phyloP scores from a whole-genome alignment of 1,284 basidiomycete genomes.

The Ganoderma lucidum region DNA sequence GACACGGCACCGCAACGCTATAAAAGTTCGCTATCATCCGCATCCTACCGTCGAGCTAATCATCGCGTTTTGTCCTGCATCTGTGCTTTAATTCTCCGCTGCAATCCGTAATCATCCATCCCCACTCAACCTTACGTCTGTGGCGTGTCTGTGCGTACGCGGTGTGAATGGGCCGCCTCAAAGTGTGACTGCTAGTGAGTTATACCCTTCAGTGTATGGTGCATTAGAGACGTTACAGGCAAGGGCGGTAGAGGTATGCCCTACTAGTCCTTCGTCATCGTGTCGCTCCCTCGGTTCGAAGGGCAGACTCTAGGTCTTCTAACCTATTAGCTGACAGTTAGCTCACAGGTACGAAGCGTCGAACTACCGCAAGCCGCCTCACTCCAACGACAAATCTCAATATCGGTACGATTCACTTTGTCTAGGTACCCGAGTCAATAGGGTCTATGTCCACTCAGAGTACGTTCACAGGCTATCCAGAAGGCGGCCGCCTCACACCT shows the following conservation, averaged over 20 bases:
- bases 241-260: neutral
- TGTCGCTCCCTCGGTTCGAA: neutral
- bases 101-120: conserved; percentile 17
- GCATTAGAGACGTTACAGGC: neutral
- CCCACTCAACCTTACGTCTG: conserved; percentile 7
- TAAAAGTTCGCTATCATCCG: conserved; percentile 43
- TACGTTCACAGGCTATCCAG: neutral
- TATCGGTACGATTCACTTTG: too few relatives aligned
- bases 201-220: neutral
- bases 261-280: neutral
- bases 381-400: neutral
- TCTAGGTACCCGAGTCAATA: too few relatives aligned
- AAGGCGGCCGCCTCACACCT: neutral
- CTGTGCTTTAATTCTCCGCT: conserved; percentile 7
- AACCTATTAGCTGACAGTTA: neutral
- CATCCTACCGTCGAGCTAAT: conserved; percentile 42
- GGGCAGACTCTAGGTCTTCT: neutral
- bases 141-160: neutral
- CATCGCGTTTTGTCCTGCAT: conserved; percentile 27
- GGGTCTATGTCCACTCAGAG: neutral
- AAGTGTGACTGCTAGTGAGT: neutral
- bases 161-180: neutral
- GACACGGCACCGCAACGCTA: conserved; percentile 9
- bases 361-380: neutral
- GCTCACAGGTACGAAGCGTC: neutral